A percentile compares a stretch with the other conserved stretches of the same genome.
phyloP scores from a whole-genome alignment of 768 basidiomycete genomes.

The Coprinellus aureogranulatus region DNA sequence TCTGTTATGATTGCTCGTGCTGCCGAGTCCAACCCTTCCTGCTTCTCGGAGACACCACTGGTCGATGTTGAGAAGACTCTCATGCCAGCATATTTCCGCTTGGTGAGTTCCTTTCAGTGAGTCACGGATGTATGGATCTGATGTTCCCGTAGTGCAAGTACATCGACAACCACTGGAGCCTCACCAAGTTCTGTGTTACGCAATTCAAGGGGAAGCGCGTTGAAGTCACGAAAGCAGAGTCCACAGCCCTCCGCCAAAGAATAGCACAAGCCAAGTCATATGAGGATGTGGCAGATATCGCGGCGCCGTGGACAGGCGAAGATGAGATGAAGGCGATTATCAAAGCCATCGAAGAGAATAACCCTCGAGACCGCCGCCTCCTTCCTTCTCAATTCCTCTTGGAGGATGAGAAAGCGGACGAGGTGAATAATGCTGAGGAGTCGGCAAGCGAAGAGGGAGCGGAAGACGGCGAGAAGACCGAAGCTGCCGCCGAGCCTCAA shows the following conservation, averaged over 20 bases:
- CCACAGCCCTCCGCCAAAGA: conserved; percentile 50
- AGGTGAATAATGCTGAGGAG: too few relatives aligned
- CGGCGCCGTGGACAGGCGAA: conserved; percentile 58
- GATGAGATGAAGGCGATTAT: conserved; percentile 58
- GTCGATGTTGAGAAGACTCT: conserved; percentile 67
- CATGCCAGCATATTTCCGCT: conserved; percentile 68
- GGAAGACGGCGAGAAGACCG: too few relatives aligned
- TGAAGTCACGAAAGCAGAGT: conserved; percentile 55
- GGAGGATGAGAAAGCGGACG: neutral
- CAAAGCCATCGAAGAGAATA: conserved; percentile 46
- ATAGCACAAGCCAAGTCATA: conserved; percentile 64
- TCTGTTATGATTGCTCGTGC: conserved; percentile 97
- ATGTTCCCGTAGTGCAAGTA: conserved; percentile 82
- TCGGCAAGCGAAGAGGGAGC: too few relatives aligned
- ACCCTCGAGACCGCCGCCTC: conserved; percentile 35
- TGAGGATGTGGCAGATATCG: conserved; percentile 48
- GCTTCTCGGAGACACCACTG: conserved; percentile 72
- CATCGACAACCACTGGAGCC: conserved; percentile 73
- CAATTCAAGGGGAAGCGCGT: conserved; percentile 75
- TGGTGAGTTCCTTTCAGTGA: conserved; percentile 54
- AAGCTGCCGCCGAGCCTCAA: too few relatives aligned
- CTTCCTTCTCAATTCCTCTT: conserved; percentile 21
- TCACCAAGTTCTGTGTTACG: conserved; percentile 83
- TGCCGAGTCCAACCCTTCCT: conserved; percentile 89
- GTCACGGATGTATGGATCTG: too few relatives aligned